Evolutionary conservation across 2,329 filamentous ascomycete species (phyloP), one percentile per base, ranked within the genome.

Genomic region (Exophiala spinifera): DNA sequence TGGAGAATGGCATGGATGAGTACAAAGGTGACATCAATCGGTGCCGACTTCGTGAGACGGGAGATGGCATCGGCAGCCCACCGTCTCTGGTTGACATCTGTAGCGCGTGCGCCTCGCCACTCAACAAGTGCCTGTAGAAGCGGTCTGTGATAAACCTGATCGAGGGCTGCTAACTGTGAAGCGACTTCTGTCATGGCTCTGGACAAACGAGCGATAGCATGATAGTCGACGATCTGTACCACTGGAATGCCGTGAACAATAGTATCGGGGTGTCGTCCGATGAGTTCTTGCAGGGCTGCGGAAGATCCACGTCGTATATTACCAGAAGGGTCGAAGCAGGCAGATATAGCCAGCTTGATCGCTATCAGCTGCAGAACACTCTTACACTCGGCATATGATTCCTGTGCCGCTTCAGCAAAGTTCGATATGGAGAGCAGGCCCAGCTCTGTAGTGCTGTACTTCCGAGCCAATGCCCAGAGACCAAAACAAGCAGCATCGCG

Each of bases 401-500:
- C 45, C 5, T 21, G 25, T 14, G 42, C 51, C 28, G 42, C 40
- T 46, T 53, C 51, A 25, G 51, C 48, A 44, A 51, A 54, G 3
- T 40, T 36, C 23, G 53, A 51, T 3, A 60, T 19, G 8, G 45
- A 37, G 3, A 70, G 3, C 0, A 76, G 76, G 10, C 87, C 76
- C 5, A 97, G 78, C 69, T 97, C 92, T 0, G 76, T 67, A 0
- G 91, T 96, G 1, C 83, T 85, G 65, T 97, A 99, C 51, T 92
- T 86, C 51, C 94, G 82, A 19, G 92, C 89, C 6, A 97, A 70
- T 1, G 91, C 88, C 94, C 94, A 99, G 20, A 97, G 86, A 5
- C 94, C 94, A 68, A 97, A 99, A 68, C 91, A 96, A 2, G 94
- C 90, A 11, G 94, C 92, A 73, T 99, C 94, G 44, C 94, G 84